phyloP scores from a whole-genome alignment of 108 stramenopile genomes.

The Nitzschia putrida region DNA sequence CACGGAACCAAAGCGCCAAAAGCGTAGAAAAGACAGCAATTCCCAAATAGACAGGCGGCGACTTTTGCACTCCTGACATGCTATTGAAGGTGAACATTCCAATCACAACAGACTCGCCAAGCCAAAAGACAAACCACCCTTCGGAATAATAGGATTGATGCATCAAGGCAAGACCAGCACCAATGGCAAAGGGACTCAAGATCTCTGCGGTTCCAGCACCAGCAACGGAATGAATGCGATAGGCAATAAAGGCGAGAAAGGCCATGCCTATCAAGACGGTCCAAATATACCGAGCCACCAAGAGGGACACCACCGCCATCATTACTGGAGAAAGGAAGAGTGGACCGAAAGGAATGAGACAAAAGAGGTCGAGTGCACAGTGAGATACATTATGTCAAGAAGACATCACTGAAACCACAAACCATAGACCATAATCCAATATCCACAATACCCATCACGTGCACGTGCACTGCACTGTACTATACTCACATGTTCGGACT shows the following conservation, averaged over 20 bases:
- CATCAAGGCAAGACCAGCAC: constrained; percentile 71
- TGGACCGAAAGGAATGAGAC: constrained; percentile 4
- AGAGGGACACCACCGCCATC: constrained; percentile 60
- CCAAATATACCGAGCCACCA: constrained; percentile 61
- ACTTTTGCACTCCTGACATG: constrained; percentile 11
- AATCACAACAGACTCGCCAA: constrained; percentile 80
- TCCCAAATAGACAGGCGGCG: constrained; percentile 9
- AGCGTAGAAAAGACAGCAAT: constrained; percentile 45
- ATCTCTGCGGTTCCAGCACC: constrained; percentile 31
- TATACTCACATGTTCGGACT: constrained; percentile 63
- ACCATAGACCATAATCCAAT: too few species aligned
- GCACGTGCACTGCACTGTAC: too few species aligned
- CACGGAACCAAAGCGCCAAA: constrained; percentile 74
- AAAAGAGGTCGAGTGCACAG: background rate
- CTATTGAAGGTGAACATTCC: constrained; percentile 79
- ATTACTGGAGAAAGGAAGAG: constrained; percentile 37
- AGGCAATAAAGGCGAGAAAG: constrained; percentile 58
- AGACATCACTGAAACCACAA: too few species aligned
- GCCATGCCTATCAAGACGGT: constrained; percentile 52
- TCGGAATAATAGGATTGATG: constrained; percentile 31
- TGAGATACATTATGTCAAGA: background rate
- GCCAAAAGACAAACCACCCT: constrained; percentile 50
- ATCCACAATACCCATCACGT: too few species aligned
- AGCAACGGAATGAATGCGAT: constrained; percentile 43
- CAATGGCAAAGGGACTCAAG: constrained; percentile 63